These are phyloP conservation scores for Malassezia sympodialis DNA, from an alignment of 1,284 basidiomycete genomes.

Conservation along the genomic window DNA sequence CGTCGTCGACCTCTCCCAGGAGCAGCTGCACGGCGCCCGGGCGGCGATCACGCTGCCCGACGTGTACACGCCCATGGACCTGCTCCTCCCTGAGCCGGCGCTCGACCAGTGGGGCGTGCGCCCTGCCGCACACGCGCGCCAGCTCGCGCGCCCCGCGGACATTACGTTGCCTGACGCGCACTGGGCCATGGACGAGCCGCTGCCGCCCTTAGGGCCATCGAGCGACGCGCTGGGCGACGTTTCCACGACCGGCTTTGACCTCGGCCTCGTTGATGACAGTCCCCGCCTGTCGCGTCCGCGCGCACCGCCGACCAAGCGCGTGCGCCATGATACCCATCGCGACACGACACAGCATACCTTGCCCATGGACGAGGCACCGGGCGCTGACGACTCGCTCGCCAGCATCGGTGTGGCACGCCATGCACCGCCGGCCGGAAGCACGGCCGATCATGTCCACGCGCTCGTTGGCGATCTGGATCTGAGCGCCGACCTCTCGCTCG, in stretches of 20 bases:
- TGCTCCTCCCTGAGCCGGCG: slow-evolving; percentile 61
- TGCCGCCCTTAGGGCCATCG: slow-evolving; percentile 25
- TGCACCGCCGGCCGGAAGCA: slow-evolving; percentile 15
- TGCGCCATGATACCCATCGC: slow-evolving; percentile 21
- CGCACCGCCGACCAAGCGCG: slow-evolving; percentile 19
- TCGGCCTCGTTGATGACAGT: slow-evolving; percentile 51
- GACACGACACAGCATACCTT: neutral
- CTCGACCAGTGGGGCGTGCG: slow-evolving; percentile 25
- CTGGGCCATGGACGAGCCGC: slow-evolving; percentile 28
- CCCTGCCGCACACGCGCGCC: neutral
- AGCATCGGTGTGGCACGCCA: slow-evolving; percentile 43
- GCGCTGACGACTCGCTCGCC: slow-evolving; percentile 40
- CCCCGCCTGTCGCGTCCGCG: neutral
- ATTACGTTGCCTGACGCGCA: slow-evolving; percentile 51
- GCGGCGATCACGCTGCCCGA: slow-evolving; percentile 75
- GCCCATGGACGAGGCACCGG: slow-evolving; percentile 27
- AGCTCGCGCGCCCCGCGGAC: slow-evolving; percentile 62
- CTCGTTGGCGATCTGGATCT: slow-evolving; percentile 22
- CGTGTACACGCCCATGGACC: slow-evolving; percentile 63
- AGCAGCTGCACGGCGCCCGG: slow-evolving; percentile 74
- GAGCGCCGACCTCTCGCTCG: slow-evolving; percentile 14
- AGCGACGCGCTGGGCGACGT: slow-evolving; percentile 34
- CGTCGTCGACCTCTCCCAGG: slow-evolving; percentile 84
- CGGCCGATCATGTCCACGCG: slow-evolving; percentile 14
- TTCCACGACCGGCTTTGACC: slow-evolving; percentile 41